Evolutionary conservation across 192 early-diverging fungal genomes (phyloP).

Genomic region (Mortierella alpina): DNA sequence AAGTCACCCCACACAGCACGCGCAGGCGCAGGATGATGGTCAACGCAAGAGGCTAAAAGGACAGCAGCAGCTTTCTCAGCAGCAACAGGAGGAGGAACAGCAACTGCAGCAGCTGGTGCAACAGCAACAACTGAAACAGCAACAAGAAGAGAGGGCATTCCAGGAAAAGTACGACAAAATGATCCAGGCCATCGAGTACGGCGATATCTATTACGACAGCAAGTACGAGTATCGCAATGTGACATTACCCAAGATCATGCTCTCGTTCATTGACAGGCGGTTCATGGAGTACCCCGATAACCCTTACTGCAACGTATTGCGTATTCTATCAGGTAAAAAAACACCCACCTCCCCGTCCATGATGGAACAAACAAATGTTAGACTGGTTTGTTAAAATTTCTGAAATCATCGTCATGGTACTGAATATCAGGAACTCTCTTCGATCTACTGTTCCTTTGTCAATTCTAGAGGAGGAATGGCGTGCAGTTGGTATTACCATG

Average conservation of each 20-base stretch:
- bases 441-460: neutral
- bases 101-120: conserved; percentile 9
- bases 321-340: conserved; percentile 26
- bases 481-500: conserved; percentile 25
- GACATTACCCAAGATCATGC: conserved; percentile 24
- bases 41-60: too few relatives aligned
- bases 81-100: neutral
- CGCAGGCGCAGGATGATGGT: too few relatives aligned
- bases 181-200: conserved; percentile 18
- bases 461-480: conserved; percentile 29
- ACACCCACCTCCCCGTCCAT: neutral
- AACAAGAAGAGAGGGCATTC: conserved; percentile 2
- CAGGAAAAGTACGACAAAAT: neutral
- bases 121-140: neutral
- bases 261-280: neutral
- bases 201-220: conserved; percentile 15
- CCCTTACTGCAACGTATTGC: neutral
- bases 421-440: neutral
- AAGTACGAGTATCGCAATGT: conserved; percentile 45
- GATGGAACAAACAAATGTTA: neutral
- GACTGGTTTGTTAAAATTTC: neutral
- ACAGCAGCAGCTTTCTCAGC: too few relatives aligned
- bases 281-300: neutral
- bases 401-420: too few relatives aligned
- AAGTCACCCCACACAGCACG: neutral